Conservation (phyloP, 2,329 filamentous ascomycete species). For the Aspergillus transmontanensis region DNA sequence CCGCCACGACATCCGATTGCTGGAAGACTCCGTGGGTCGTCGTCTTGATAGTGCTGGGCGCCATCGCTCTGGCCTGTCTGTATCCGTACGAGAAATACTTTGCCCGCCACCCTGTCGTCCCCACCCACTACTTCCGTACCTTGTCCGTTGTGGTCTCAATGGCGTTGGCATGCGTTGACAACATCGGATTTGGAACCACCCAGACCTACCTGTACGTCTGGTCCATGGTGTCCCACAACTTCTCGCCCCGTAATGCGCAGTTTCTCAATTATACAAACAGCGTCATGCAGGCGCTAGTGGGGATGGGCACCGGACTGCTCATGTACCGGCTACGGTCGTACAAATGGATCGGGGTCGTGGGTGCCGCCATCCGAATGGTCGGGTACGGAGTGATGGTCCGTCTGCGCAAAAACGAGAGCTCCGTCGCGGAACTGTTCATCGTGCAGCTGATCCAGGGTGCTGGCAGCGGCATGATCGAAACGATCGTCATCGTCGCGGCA, state of each 20-base stretch:
- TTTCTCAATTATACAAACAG: slow-evolving; percentile 46
- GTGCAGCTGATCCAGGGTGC: slow-evolving; percentile 54
- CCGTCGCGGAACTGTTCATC: slow-evolving; percentile 49
- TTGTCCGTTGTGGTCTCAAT: slow-evolving; percentile 47
- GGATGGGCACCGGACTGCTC: slow-evolving; percentile 43
- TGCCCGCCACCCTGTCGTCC: slow-evolving; percentile 50
- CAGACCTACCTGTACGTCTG: slow-evolving; percentile 55
- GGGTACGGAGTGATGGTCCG: slow-evolving; percentile 57
- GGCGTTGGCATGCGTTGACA: slow-evolving; percentile 46
- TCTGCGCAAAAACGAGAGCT: slow-evolving; percentile 48
- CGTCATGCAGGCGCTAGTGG: slow-evolving; percentile 48
- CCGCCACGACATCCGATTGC: slow-evolving; percentile 41
- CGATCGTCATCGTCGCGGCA: slow-evolving; percentile 46
- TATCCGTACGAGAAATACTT: slow-evolving; percentile 52
- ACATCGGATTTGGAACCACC: slow-evolving; percentile 47
- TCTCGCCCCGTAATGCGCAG: slow-evolving; percentile 45
- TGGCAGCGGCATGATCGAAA: slow-evolving; percentile 51
- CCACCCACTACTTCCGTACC: slow-evolving; percentile 49
- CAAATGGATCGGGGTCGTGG: slow-evolving; percentile 51
- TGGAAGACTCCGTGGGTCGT: slow-evolving; percentile 53
- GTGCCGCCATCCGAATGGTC: slow-evolving; percentile 46
- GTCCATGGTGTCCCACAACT: slow-evolving; percentile 47
- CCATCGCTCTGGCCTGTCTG: slow-evolving; percentile 44
- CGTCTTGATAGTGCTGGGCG: slow-evolving; percentile 49
- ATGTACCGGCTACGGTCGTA: slow-evolving; percentile 49